Evolutionary conservation across 768 basidiomycete genomes (phyloP).

Genomic region (Auricularia heimuer): DNA sequence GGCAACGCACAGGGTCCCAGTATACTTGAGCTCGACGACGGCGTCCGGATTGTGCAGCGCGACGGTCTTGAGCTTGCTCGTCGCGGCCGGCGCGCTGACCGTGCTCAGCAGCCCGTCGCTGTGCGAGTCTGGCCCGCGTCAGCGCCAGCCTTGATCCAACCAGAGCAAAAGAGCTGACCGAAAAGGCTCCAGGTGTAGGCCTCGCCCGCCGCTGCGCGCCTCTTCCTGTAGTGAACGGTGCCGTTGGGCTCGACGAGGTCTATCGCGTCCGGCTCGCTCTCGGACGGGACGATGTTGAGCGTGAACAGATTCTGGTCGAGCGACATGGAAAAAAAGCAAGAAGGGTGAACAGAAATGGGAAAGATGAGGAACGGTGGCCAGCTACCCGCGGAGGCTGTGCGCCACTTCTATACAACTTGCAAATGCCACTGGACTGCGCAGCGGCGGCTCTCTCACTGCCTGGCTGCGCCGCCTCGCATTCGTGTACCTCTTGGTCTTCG

Average conservation of each 20-base stretch:
- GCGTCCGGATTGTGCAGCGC: conserved; percentile 68
- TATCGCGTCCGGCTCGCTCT: conserved; percentile 48
- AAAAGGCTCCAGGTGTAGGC: conserved; percentile 7
- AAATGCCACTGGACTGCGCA: no score
- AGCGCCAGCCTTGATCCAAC: not conserved
- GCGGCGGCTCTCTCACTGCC: no score
- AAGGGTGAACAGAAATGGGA: not conserved
- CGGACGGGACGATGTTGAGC: conserved; percentile 46
- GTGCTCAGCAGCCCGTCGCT: conserved; percentile 64
- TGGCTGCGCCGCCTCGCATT: no score
- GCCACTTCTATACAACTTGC: no score
- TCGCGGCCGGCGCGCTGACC: conserved; percentile 50
- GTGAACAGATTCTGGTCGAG: conserved; percentile 83
- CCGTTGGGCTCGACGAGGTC: conserved; percentile 64
- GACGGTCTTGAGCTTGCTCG: conserved; percentile 63
- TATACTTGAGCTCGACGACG: conserved; percentile 61
- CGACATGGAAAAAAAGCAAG: conserved; percentile 40
- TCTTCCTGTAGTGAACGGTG: conserved; percentile 61
- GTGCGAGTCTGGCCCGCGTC: conserved; percentile 46
- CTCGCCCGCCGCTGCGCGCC: conserved; percentile 24
- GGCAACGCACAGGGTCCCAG: conserved; percentile 42
- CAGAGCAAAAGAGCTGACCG: conserved; percentile 1
- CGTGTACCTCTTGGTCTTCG: no score
- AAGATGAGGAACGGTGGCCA: no score
- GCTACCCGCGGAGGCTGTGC: no score